Evolutionary conservation across 2,329 filamentous ascomycete genomes (phyloP).

Genomic region (Myriosclerotinia duriaeana): DNA sequence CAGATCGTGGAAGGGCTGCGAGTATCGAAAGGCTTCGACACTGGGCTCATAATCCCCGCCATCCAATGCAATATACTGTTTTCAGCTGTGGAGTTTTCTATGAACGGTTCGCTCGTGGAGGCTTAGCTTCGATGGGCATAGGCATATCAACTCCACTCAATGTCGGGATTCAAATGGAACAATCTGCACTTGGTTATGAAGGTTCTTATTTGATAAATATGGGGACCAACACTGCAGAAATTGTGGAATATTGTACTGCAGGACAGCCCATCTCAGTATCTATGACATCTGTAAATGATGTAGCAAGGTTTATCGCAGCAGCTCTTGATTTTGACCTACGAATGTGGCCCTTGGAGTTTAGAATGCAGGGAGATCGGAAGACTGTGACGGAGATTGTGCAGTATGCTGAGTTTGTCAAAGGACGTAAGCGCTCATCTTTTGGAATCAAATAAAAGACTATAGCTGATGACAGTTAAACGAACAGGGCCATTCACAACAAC

Average conservation of each 20-base stretch:
- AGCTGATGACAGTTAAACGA: slow-evolving; percentile 20
- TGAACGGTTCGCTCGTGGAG: slow-evolving; percentile 69
- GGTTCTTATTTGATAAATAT: slow-evolving; percentile 68
- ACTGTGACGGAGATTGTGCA: slow-evolving; percentile 59
- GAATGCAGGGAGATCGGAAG: slow-evolving; percentile 66
- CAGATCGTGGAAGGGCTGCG: slow-evolving; percentile 60
- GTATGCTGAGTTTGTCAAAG: slow-evolving; percentile 50
- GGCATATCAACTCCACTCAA: slow-evolving; percentile 48
- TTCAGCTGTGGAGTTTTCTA: slow-evolving; percentile 77
- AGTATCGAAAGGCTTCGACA: slow-evolving; percentile 57
- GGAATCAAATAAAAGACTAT: not conserved
- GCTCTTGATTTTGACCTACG: slow-evolving; percentile 60
- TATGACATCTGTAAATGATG: slow-evolving; percentile 68
- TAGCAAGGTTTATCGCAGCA: slow-evolving; percentile 69
- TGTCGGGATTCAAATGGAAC: too few relatives aligned
- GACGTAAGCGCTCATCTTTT: slow-evolving; percentile 44
- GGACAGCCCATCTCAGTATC: slow-evolving; percentile 57
- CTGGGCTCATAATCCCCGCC: slow-evolving; percentile 48
- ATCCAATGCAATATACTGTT: slow-evolving; percentile 63
- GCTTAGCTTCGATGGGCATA: slow-evolving; percentile 59
- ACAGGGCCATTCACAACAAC: slow-evolving; percentile 30
- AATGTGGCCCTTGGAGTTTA: slow-evolving; percentile 67
- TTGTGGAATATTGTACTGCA: slow-evolving; percentile 54
- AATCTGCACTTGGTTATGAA: slow-evolving; percentile 48
- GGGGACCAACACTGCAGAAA: slow-evolving; percentile 56